Evolutionary conservation across 2,329 filamentous ascomycete genomes (phyloP).

Genomic region (Penicillium brevicompactum): DNA sequence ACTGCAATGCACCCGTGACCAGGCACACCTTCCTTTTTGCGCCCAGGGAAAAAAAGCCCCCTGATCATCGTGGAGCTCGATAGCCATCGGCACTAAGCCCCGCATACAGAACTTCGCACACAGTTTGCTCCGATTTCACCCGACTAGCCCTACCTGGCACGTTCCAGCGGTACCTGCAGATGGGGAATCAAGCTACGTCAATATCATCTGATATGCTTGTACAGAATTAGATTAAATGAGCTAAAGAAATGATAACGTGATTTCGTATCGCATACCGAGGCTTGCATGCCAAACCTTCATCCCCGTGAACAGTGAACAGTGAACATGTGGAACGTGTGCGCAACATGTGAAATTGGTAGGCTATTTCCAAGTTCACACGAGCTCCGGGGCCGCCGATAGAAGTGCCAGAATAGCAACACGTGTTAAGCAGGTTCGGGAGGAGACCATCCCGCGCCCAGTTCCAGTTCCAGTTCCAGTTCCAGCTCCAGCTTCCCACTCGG

Average conservation of each 20-base stretch:
- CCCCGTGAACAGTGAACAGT: neutral
- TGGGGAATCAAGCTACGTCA: neutral
- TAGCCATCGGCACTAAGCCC: constrained; percentile 22
- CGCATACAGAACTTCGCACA: constrained; percentile 18
- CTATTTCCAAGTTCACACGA: neutral
- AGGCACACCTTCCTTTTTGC: constrained; percentile 11
- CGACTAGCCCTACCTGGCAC: constrained; percentile 17
- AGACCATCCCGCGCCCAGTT: neutral
- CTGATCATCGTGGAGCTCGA: constrained; percentile 17
- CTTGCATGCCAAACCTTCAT: neutral
- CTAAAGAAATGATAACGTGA: neutral
- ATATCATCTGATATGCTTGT: constrained; percentile 3
- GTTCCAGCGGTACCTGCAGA: constrained; percentile 12
- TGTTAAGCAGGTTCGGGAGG: neutral
- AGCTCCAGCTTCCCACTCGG: too few species aligned
- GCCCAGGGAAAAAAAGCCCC: constrained; percentile 20
- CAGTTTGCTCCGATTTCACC: constrained; percentile 21
- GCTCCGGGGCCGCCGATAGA: neutral
- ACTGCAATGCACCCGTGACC: neutral
- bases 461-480: too few species aligned
- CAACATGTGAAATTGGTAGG: neutral
- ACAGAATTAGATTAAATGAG: neutral
- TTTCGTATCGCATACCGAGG: neutral
- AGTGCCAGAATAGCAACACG: neutral
- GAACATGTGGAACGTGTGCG: neutral